Evolutionary conservation across 306 rosid species (phyloP), one percentile per base, ranked within the genome.

Genomic region (Inga leiocalycina): DNA sequence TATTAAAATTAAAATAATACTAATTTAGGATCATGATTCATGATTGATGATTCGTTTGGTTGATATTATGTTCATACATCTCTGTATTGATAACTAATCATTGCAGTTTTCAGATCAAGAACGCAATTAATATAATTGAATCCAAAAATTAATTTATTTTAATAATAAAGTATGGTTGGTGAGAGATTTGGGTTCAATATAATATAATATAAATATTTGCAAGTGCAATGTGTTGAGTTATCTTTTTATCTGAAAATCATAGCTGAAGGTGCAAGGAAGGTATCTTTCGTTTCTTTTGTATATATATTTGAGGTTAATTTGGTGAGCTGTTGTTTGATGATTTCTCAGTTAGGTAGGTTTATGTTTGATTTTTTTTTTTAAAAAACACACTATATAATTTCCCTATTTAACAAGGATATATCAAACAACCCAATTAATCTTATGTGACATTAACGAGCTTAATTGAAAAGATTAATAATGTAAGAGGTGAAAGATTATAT

Each of bases 261-360:
- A 22, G 81, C 49, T 34, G 81, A 65, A 65, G 37, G 74, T n/a
- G 19, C 51, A 78, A 78, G 81, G 57, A 66, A 78, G 81, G 81
- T 16, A 48, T 48, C 75, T 66, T 35, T 64, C 14, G 11, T 27
- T 57, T 57, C 30, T 9, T 22, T 59, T n/a, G 27, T 22, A 6
- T 24, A 44, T 16, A 27, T 16, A 20, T 77, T 64, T 30, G 14
- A 62, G 74, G 34, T 24, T 19, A 51, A 49, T 49, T 64, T 41
- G 71, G 80, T 77, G 27, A 35, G 14, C 39, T 27, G 24, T 76
- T 76, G 39, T 76, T 7, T 37, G 54, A 76, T 22, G 79, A 22
- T 43, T 71, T 43, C 75, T 43, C 35, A n/a, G 27, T 43, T 65
- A 5, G 41, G 71, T 65, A 11, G 35, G 37, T 62, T 62, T 27